Base-by-base conservation (phyloP, 768 basidiomycete species). In the Filobasidium floriforme region DNA sequence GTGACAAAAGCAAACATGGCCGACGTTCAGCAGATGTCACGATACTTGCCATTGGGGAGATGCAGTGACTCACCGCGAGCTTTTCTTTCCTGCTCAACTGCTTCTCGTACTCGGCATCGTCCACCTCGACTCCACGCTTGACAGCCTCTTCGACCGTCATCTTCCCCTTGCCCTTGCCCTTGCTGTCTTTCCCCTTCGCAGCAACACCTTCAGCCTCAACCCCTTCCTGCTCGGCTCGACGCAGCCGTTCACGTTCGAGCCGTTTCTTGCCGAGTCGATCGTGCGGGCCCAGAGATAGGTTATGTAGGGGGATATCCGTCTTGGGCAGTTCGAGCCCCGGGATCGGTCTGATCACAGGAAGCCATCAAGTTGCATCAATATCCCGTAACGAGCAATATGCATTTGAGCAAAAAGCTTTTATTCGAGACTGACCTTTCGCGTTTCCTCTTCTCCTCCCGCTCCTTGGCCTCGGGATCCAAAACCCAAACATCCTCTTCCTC, bases 71-170 rank as follows among this genome's bases (percentile, higher is more conserved):
- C 54, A 76, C 74, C n/a, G 68, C 65, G 41, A 69, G 69, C 52
- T 75, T 76, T 62, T 76, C 70, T 41, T 68, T 44, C 55, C 71
- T 69, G 32, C 67, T 75, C 52, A 73, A 55, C 44, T 62, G 63
- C 6, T 61, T 66, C 55, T 73, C 71, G 57, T 73, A 75, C 29
- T 65, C 65, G 43, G 68, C 59, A 52, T 72, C 67, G 63, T 76
- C 75, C 24, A 72, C 62, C 60, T 63, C 62, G 11, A 24, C 22
- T 1, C 55, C 29, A 4, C 55, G 29, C 22, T 57, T 32, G 55
- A 57, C 55, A n/a, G 24, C 24, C 14, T 26, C 55, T 15, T 57
- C 32, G 7, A 64, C 72, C 7, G 68, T 66, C 29, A 55, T 62
- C 11, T 26, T 44, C 29, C 62, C 67, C 44, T 61, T 60, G 7